Conservation (phyloP, 78 protist genomes). For the Pigoraptor vietnamica region DNA sequence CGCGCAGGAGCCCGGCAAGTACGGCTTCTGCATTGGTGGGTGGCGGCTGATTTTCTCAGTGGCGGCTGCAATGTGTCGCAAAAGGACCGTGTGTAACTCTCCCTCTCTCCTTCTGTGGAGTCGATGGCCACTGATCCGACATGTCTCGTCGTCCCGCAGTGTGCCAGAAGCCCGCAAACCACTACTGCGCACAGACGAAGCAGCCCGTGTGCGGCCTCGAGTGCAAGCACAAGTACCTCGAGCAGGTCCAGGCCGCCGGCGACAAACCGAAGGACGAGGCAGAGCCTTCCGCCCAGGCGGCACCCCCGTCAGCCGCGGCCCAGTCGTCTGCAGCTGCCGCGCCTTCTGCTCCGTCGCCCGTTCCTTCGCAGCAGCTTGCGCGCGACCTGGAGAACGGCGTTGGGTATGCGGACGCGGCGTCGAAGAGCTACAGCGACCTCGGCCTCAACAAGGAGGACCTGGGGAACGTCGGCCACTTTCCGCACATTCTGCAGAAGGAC, state of each 20-base stretch:
- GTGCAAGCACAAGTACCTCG: not conserved
- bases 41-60: too few relatives aligned
- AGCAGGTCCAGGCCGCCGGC: not conserved
- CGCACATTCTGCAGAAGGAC: slow-evolving; percentile 22
- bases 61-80: not conserved
- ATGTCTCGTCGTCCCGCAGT: too few relatives aligned
- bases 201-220: slow-evolving; percentile 11
- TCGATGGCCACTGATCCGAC: too few relatives aligned
- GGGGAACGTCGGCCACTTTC: not conserved
- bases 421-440: not conserved
- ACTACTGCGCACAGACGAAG: not conserved
- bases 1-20: slow-evolving; percentile 10
- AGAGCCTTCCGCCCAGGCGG: not conserved
- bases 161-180: slow-evolving; percentile 5
- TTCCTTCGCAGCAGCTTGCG: not conserved
- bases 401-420: not conserved
- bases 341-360: not conserved
- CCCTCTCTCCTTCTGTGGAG: too few relatives aligned
- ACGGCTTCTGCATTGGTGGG: slow-evolving; percentile 7
- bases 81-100: too few relatives aligned
- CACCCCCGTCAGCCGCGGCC: not conserved
- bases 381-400: not conserved
- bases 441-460: not conserved
- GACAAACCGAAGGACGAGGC: not conserved
- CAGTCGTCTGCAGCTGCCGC: not conserved